Evolutionary conservation across 1,284 basidiomycete genomes (phyloP).

Genomic region (Fomitopsis palustris): DNA sequence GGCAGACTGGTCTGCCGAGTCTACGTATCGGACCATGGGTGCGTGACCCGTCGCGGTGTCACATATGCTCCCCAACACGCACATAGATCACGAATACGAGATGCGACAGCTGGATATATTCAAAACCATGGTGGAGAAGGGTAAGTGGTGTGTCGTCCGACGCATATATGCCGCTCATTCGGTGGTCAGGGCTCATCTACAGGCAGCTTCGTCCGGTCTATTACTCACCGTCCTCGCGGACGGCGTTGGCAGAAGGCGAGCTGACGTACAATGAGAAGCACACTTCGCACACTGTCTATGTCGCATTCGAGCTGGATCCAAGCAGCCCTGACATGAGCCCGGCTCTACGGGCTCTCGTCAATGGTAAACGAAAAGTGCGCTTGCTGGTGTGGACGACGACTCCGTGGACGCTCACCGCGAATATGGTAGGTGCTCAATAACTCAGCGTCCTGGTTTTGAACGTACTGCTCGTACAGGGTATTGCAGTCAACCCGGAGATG

Average conservation of each 20-base stretch:
- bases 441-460: slow-evolving; percentile 1
- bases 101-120: slow-evolving; percentile 88
- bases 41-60: slow-evolving; percentile 19
- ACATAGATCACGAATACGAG: slow-evolving; percentile 80
- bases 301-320: slow-evolving; percentile 64
- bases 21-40: slow-evolving; percentile 89
- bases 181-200: slow-evolving; percentile 69
- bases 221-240: slow-evolving; percentile 93
- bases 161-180: neutral
- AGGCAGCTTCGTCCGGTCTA: slow-evolving; percentile 89
- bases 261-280: slow-evolving; percentile 90
- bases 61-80: neutral
- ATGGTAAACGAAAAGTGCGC: slow-evolving; percentile 34
- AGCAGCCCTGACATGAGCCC: slow-evolving; percentile 19
- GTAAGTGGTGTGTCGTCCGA: slow-evolving; percentile 31
- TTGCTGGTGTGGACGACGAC: slow-evolving; percentile 98
- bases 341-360: slow-evolving; percentile 20
- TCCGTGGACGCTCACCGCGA: slow-evolving; percentile 95
- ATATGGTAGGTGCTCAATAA: slow-evolving; percentile 68
- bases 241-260: slow-evolving; percentile 95
- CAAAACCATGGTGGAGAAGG: slow-evolving; percentile 84
- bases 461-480: slow-evolving; percentile 52
- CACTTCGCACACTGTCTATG: slow-evolving; percentile 85
- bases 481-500: slow-evolving; percentile 79
- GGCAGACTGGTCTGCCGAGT: slow-evolving; percentile 81